Evolutionary conservation across 2,329 filamentous ascomycete species (phyloP), one percentile per base, ranked within the genome.

Genomic region (Colletotrichum destructivum): DNA sequence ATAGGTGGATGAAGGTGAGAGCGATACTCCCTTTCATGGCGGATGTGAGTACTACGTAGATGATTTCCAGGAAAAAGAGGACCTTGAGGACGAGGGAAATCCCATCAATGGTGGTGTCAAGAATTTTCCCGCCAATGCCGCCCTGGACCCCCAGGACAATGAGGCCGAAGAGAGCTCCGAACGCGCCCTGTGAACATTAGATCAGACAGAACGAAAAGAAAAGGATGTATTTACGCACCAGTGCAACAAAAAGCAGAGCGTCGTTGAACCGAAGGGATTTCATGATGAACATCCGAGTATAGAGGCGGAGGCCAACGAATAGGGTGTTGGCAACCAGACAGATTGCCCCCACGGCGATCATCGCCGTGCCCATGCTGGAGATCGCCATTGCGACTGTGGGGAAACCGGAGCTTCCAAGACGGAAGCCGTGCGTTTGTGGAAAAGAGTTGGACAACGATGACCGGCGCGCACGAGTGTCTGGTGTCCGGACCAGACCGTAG

Each of bases 21-120:
- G 68, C 68, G n/a, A 70, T 70, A 16, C 68, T 70, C 8, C 63
- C 68, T 52, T 70, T 70, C 68, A 70, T 70, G 21, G 68, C 68
- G 1, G 68, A 70, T 18, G 68, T 70, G 31, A 70, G 68, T 4
- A 70, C 68, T 1, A 70, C 68, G 16, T 70, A 70, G 4, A 70
- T 70, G 21, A 70, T 70, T 38, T 70, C 68, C 9, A 70, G 42
- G 44, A 70, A 70, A 35, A 70, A 70, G 2, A 70, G 26, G 3
- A 35, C 63, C 40, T 70, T 70, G 31, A 70, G 68, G 2, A 42
- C 21, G 2, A 4, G 38, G 2, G 44, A 12, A 7, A 66, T 38
- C 8, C 68, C 68, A 16, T 47, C 13, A n/a, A 66, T 49, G 9
- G 31, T 56, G 2, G 63, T 23, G 11, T 61, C 15, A 21, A 40